Base-by-base conservation (phyloP, 2,329 filamentous ascomycete species). In the Coniosporium tulheliwenetii region DNA sequence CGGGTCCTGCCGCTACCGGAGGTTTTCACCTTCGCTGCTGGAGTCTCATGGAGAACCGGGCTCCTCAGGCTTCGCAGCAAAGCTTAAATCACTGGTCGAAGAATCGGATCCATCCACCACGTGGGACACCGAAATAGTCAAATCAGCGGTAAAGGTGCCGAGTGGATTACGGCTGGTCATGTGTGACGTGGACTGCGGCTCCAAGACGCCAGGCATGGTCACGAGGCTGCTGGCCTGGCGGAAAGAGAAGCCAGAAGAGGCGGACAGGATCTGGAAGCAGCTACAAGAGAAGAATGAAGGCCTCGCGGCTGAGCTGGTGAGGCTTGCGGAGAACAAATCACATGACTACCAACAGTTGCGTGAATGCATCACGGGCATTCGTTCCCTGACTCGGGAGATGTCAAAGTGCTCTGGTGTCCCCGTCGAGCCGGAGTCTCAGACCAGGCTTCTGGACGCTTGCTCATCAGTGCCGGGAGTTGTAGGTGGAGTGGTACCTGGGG, bases 101-200 rank as follows among this genome's bases (percentile, higher is more conserved):
- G 73, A 77, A 42, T 62, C 61, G 12, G 60, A 66, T 37, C 55
- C 58, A 2, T 51, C 57, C 3, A 52, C 57, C 3, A 61, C 63
- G 16, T 98, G 91, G 91, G 87, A 96, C 52, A 79, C 78, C 0
- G 77, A 86, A 52, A 77, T 93, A 38, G 61, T 64, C 30, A 81
- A 85, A 51, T 75, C 79, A 5, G 73, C 69, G 12, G 77, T 89
- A 40, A 71, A 69, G 44, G 69, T 96, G 43, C 87, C 89, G 0
- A 52, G 59, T 1, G 85, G 84, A 1, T 65, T 93, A 49, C 73
- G 81, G 16, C 68, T 96, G 48, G 75, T 93, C 44, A 91, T 98
- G 80, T 94, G 86, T 55, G 91, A 98, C 55, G 91, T 98, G 5
- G 85, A 93, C 57, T 94, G 87, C 55, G 91, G 91, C 30, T 89